Base-by-base conservation (phyloP, 768 basidiomycete genomes). In the Coprinopsis marcescibilis region DNA sequence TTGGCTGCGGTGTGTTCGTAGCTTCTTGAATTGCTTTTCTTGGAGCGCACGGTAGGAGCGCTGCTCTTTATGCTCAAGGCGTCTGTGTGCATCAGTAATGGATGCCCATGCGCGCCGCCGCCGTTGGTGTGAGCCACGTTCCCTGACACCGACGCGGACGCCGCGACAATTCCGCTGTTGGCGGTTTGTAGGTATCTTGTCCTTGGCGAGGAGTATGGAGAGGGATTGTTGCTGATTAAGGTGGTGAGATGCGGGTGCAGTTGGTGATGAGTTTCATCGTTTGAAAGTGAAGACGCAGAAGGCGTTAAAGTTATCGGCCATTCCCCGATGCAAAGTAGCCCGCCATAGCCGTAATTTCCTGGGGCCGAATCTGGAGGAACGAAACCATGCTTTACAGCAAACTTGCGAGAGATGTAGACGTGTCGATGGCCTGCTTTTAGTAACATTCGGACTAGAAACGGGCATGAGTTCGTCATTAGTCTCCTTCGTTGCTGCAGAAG, bases 381-480 rank as follows among this genome's bases (percentile, higher is more conserved):
- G 62, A 99, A 91, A 1, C 84, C 85, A 60, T 96, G 80, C 53
- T 81, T 77, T 51, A 82, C 69, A 1, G 96, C 96, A 58, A 98
- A 99, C 59, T 86, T 85, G 46, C 96, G 79, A 11, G 93, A 96
- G 49, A 99, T 85, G 66, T 99, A 99, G 42, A 97, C 94, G 57
- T 94, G 83, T 12, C 91, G 75, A 64, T 98, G 86, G 14, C 96
- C 94, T 14, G 80, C 76, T 65, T 91, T 95, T 50, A 99, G 72
- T 30, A 97, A 76, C 94, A 97, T 99, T 15, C 88, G 81, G 1
- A 94, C 91, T 91, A 56, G 0, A 17, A n/a, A n/a, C n/a, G n/a
- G n/a, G 37, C 13, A 40, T 27, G 45, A 23, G 42, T n/a, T 13
- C 14, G 27, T 37, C 40, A 20, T 14, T 13, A n/a, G 1, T 15